Percentiles rank a stretch among this genome's conserved stretches.
Conservation (phyloP, 805 yeast species). For the Starmerella floris region DNA sequence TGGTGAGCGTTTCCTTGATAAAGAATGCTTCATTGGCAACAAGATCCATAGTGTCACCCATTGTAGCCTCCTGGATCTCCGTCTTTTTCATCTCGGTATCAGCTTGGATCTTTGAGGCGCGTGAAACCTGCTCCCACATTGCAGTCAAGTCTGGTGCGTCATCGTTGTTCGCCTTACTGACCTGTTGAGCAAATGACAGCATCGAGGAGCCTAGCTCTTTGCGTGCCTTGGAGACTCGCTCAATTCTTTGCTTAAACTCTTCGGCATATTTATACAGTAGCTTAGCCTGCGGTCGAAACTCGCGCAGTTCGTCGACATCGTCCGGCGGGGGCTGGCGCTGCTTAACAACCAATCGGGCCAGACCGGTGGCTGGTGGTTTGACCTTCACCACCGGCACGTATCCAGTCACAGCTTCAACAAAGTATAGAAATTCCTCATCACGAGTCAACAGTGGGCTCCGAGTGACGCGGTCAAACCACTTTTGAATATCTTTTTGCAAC, state of each 20-base stretch:
- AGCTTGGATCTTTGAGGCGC: slow-evolving; percentile 53
- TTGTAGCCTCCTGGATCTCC: slow-evolving; percentile 54
- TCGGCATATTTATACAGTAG: slow-evolving; percentile 48
- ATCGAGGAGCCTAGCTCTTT: slow-evolving; percentile 42
- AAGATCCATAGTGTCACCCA: slow-evolving; percentile 61
- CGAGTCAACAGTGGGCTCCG: slow-evolving; percentile 65
- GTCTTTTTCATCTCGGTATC: slow-evolving; percentile 65
- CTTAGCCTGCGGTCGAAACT: slow-evolving; percentile 77
- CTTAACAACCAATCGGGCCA: slow-evolving; percentile 77
- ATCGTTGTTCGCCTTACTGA: slow-evolving; percentile 1
- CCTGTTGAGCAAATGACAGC: slow-evolving; percentile 24
- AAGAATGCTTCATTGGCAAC: slow-evolving; percentile 65
- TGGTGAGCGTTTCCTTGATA: slow-evolving; percentile 84
- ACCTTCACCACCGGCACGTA: slow-evolving; percentile 49
- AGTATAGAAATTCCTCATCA: slow-evolving; percentile 78
- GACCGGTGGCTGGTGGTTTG: slow-evolving; percentile 64
- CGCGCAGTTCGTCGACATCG: slow-evolving; percentile 65
- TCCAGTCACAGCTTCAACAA: slow-evolving; percentile 64
- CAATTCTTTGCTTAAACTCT: slow-evolving; percentile 42
- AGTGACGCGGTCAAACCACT: slow-evolving; percentile 70
- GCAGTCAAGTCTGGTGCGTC: slow-evolving; percentile 3
- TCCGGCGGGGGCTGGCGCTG: slow-evolving; percentile 89
- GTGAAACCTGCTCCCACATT: slow-evolving; percentile 66
- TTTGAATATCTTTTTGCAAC: slow-evolving; percentile 50
- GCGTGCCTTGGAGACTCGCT: slow-evolving; percentile 37